phyloP scores from a whole-genome alignment of 2,329 filamentous ascomycete species.

The Calonectria pseudoturangicola region DNA sequence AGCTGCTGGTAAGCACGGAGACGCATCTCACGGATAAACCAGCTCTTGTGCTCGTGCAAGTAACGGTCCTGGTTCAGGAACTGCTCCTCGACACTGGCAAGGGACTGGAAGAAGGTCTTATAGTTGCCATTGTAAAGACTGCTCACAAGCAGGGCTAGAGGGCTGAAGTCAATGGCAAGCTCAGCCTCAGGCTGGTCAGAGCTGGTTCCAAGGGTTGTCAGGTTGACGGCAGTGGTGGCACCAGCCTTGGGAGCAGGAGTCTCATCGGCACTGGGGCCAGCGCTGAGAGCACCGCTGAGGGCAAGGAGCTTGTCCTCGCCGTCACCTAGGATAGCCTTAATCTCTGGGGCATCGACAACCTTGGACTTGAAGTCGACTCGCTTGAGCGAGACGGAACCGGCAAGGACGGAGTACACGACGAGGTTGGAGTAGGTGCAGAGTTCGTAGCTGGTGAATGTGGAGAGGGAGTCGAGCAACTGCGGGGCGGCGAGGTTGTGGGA shows the following conservation, averaged over 20 bases:
- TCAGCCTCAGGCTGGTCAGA: conserved; percentile 86
- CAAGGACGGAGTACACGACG: conserved; percentile 96
- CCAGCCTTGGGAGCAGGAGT: conserved; percentile 77
- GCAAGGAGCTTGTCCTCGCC: conserved; percentile 91
- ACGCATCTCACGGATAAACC: conserved; percentile 99
- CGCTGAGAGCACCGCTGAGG: conserved; percentile 85
- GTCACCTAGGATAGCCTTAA: conserved; percentile 95
- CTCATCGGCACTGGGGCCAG: conserved; percentile 87
- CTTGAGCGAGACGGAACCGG: conserved; percentile 95
- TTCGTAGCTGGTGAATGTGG: conserved; percentile 98
- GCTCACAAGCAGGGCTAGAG: conserved; percentile 90
- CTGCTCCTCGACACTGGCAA: conserved; percentile 92
- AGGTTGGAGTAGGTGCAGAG: conserved; percentile 97
- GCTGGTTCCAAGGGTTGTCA: conserved; percentile 86
- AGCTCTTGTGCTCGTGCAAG: conserved; percentile 94
- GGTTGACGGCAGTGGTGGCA: conserved; percentile 84
- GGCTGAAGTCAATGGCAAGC: conserved; percentile 89
- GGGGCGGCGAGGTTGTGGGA: conserved; percentile 93
- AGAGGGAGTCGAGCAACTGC: conserved; percentile 95
- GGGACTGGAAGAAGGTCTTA: conserved; percentile 92
- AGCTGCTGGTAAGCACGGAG: conserved; percentile 97
- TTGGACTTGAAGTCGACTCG: conserved; percentile 99
- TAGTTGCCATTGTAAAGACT: conserved; percentile 97
- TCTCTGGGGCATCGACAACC: conserved; percentile 98
- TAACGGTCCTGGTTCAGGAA: conserved; percentile 97